These are phyloP conservation scores for Verticillium klebahnii DNA, from an alignment of 2,329 filamentous ascomycete species.

Conservation along the genomic window DNA sequence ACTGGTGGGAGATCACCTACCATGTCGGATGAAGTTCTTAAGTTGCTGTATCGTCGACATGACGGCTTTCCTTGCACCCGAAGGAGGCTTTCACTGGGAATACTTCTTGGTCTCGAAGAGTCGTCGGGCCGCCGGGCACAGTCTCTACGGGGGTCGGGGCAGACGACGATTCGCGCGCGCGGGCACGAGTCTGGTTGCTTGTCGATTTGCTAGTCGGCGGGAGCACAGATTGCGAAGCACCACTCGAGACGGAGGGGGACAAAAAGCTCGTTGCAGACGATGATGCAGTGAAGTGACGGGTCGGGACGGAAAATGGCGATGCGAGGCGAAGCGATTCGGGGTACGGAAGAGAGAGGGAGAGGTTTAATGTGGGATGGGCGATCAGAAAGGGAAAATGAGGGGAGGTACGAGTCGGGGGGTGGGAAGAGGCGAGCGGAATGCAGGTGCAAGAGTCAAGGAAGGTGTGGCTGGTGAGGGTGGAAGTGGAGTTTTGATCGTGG, in stretches of 20 bases:
- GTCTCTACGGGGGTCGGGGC: no score
- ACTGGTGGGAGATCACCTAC: slow-evolving; percentile 33
- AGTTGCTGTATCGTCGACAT: slow-evolving; percentile 86
- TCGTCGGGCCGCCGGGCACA: neutral
- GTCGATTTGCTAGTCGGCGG: neutral
- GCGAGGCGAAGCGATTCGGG: neutral
- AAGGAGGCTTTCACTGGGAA: neutral
- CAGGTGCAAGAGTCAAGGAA: neutral
- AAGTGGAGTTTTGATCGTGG: neutral
- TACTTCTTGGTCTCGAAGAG: neutral
- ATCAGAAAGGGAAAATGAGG: neutral
- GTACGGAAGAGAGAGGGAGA: neutral
- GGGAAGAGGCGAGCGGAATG: neutral
- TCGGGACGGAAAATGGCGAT: neutral
- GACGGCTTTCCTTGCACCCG: slow-evolving; percentile 10
- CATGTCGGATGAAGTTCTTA: slow-evolving; percentile 97
- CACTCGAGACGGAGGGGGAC: neutral
- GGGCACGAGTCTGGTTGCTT: no score
- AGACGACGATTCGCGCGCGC: no score
- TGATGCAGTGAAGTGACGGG: neutral
- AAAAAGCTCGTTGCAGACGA: neutral
- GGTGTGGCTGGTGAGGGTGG: neutral
- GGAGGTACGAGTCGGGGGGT: neutral
- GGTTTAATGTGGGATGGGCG: neutral
- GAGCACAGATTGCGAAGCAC: neutral